Conservation (phyloP, 257 asterid species). For the Solanum virginianum region DNA sequence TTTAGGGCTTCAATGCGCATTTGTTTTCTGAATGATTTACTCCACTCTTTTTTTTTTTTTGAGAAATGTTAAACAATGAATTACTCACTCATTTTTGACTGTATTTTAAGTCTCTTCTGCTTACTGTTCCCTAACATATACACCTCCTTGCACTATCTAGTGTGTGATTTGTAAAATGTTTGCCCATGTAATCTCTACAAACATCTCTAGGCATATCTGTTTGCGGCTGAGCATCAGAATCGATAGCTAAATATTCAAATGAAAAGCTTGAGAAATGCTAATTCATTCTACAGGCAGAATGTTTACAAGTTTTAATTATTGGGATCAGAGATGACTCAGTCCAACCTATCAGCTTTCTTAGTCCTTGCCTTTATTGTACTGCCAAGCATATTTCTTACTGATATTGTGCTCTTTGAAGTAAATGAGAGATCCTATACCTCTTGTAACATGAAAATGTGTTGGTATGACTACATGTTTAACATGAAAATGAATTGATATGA, state of each 20-base stretch:
- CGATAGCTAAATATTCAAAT: background rate
- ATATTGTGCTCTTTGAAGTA: background rate
- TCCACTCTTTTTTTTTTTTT: background rate
- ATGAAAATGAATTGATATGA: background rate
- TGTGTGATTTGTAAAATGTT: background rate
- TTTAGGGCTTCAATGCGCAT: background rate
- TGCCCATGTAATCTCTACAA: background rate
- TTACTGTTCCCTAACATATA: background rate
- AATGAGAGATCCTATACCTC: background rate
- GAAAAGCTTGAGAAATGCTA: background rate
- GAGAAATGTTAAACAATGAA: background rate
- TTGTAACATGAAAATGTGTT: background rate
- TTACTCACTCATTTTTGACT: background rate
- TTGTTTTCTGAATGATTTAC: background rate
- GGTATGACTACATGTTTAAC: background rate
- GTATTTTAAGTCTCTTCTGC: background rate
- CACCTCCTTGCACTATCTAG: background rate
- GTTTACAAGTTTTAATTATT: background rate
- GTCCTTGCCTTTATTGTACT: background rate
- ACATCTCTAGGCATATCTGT: background rate
- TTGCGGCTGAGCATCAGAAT: background rate
- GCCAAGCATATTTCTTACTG: background rate
- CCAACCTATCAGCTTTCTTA: background rate
- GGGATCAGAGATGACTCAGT: background rate
- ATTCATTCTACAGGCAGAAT: background rate